A percentile compares a stretch with the other conserved stretches of the same genome.
These are phyloP conservation scores for Kwoniella bestiolae DNA, from an alignment of 768 basidiomycete genomes.

Conservation along the genomic window DNA sequence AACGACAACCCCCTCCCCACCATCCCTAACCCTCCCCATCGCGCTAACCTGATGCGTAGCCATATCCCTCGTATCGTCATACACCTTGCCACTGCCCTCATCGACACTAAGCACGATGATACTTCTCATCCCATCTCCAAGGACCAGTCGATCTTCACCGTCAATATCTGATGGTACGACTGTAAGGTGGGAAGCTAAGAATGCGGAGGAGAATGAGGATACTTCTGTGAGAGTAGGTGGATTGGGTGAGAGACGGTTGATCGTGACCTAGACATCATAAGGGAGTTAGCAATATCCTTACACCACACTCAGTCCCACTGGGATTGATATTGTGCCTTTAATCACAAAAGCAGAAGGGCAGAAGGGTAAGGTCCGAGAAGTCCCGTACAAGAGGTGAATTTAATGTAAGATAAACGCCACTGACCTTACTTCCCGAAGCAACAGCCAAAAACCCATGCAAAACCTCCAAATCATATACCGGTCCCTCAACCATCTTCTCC, in stretches of 20 bases:
- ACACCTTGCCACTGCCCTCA: slow-evolving; percentile 35
- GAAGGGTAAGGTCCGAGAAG: no score
- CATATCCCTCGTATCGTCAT: slow-evolving; percentile 50
- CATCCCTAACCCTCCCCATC: slow-evolving; percentile 46
- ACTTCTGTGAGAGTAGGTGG: slow-evolving; percentile 28
- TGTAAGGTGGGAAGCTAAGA: slow-evolving; percentile 48
- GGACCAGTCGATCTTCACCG: slow-evolving; percentile 41
- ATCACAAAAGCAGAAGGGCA: no score
- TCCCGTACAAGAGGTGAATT: background rate
- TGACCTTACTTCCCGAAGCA: slow-evolving; percentile 49
- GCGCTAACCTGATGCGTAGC: slow-evolving; percentile 51
- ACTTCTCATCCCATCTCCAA: slow-evolving; percentile 56
- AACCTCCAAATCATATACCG: slow-evolving; percentile 47
- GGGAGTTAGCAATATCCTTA: background rate
- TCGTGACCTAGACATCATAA: slow-evolving; percentile 25
- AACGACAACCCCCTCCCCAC: slow-evolving; percentile 47
- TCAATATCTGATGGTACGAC: slow-evolving; percentile 28
- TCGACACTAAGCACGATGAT: slow-evolving; percentile 48
- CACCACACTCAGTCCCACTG: no score
- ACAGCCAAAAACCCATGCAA: slow-evolving; percentile 53
- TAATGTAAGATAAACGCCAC: slow-evolving; percentile 1
- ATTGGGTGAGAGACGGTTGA: slow-evolving; percentile 27
- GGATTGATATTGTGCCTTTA: no score
- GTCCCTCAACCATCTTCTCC: slow-evolving; percentile 23
- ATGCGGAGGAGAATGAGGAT: slow-evolving; percentile 45